phyloP scores from a whole-genome alignment of 2,329 filamentous ascomycete species.

The Colletotrichum shisoi region DNA sequence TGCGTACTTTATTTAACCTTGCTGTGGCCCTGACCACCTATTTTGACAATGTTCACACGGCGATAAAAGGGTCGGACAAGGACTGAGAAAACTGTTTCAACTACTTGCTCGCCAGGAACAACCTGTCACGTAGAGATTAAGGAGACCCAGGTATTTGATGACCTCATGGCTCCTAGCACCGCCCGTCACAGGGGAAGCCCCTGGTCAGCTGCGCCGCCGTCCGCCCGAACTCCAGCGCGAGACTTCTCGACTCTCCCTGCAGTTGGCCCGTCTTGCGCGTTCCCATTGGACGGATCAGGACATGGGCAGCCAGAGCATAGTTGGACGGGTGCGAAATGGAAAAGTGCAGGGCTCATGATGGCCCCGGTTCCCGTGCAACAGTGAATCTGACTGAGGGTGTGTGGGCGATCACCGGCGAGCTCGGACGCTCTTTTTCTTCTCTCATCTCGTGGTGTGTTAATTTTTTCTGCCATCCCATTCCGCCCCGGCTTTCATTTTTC shows the following conservation, averaged over 20 bases:
- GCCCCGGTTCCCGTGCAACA: constrained; percentile 31
- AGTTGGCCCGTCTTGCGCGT: neutral
- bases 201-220: constrained; percentile 5
- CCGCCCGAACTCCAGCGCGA: constrained; percentile 9
- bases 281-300: constrained; percentile 20
- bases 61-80: neutral
- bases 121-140: constrained; percentile 37
- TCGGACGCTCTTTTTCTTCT: constrained; percentile 12
- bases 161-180: constrained; percentile 33
- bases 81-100: constrained; percentile 13
- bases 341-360: constrained; percentile 26
- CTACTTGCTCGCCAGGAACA: constrained; percentile 25
- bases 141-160: constrained; percentile 31
- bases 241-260: neutral
- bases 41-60: neutral
- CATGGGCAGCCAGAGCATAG: constrained; percentile 3
- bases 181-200: constrained; percentile 26
- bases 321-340: constrained; percentile 8
- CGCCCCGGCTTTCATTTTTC: neutral
- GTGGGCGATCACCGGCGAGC: constrained; percentile 34
- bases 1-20: neutral
- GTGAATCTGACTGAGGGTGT: constrained; percentile 28
- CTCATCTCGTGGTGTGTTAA: neutral
- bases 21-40: neutral
- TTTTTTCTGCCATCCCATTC: neutral